Evolutionary conservation across 129 eudicot genomes (phyloP).

Genomic region (Flaveria bidentis): DNA sequence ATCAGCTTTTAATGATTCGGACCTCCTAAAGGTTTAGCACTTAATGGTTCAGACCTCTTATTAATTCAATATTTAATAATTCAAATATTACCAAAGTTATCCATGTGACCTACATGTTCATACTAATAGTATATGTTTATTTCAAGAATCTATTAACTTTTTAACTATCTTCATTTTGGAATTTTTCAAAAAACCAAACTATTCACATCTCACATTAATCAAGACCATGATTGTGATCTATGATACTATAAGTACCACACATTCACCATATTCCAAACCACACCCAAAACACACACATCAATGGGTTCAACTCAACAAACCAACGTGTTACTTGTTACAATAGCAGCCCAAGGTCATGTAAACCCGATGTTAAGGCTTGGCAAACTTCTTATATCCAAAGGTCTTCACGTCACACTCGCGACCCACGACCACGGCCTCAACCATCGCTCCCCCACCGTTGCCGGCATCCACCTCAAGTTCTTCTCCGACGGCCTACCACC

Average conservation of each 20-base stretch:
- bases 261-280: background rate
- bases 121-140: no score
- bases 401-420: constrained; percentile 37
- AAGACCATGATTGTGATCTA: no score
- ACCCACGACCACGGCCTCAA: constrained; percentile 28
- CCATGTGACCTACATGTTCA: no score
- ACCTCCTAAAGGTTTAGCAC: no score
- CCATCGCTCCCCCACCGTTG: constrained; percentile 11
- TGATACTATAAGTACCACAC: background rate
- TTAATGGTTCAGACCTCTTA: no score
- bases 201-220: no score
- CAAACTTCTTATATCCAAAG: constrained; percentile 27
- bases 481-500: constrained; percentile 52
- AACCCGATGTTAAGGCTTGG: constrained; percentile 38
- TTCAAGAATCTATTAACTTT: no score
- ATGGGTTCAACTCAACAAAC: constrained; percentile 32
- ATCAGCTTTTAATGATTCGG: no score
- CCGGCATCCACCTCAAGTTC: constrained; percentile 42
- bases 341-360: constrained; percentile 35
- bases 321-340: constrained; percentile 27
- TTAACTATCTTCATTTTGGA: no score
- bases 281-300: constrained; percentile 11
- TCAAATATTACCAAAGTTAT: no score
- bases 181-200: no score
- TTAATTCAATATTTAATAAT: no score